Conservation (phyloP, 2,329 filamentous ascomycete genomes). For the Paraphoma chrysanthemicola region DNA sequence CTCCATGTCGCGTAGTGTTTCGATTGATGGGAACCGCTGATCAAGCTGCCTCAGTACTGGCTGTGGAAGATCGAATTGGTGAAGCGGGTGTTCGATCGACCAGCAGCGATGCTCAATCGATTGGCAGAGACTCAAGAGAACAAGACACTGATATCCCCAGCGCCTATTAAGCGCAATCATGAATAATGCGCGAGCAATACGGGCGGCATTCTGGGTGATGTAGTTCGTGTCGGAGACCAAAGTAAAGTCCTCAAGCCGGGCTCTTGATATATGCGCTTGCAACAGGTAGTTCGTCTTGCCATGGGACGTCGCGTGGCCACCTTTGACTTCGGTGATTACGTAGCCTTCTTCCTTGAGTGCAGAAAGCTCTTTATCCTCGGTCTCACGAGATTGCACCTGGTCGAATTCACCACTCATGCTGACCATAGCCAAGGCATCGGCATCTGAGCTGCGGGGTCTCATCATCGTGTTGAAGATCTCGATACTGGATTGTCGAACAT, state of each 20-base stretch:
- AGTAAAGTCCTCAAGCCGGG: constrained; percentile 90
- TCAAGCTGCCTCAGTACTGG: constrained; percentile 86
- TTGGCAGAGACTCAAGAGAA: constrained; percentile 90
- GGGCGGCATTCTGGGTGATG: constrained; percentile 91
- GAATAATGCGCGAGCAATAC: constrained; percentile 93
- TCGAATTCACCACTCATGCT: constrained; percentile 98
- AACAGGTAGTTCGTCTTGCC: constrained; percentile 95
- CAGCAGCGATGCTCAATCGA: constrained; percentile 96
- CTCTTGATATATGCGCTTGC: constrained; percentile 90
- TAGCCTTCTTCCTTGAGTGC: constrained; percentile 70
- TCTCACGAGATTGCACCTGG: constrained; percentile 92
- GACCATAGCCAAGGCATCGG: constrained; percentile 94
- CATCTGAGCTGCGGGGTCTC: constrained; percentile 83
- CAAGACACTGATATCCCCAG: constrained; percentile 95
- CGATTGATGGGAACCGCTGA: constrained; percentile 79
- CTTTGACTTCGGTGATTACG: constrained; percentile 79
- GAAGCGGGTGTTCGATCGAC: constrained; percentile 92
- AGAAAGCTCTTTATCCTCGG: constrained; percentile 84
- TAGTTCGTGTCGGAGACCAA: constrained; percentile 91
- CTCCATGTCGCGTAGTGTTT: constrained; percentile 91
- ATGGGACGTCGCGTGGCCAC: constrained; percentile 71
- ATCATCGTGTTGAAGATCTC: constrained; percentile 98
- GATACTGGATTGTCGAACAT: constrained; percentile 90
- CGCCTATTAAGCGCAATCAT: constrained; percentile 95
- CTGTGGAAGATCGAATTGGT: constrained; percentile 90